Conservation (phyloP, 2,329 filamentous ascomycete species). For the Pochonia chlamydosporia region DNA sequence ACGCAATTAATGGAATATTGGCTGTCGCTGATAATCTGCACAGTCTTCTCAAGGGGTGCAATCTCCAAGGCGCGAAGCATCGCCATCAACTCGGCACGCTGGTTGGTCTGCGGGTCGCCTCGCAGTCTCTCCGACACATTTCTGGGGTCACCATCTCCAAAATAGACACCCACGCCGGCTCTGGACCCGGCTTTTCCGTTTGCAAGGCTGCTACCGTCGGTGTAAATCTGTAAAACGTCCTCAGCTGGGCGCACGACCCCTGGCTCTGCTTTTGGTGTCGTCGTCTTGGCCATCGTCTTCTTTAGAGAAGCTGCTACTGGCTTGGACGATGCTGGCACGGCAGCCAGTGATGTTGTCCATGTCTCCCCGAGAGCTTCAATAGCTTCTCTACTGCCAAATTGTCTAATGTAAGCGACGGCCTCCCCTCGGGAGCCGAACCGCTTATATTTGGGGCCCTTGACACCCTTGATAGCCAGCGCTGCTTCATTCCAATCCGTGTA, state of each 20-base stretch:
- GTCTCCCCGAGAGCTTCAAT: slow-evolving; percentile 33
- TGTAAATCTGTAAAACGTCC: slow-evolving; percentile 42
- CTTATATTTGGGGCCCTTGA: slow-evolving; percentile 64
- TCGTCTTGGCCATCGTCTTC: slow-evolving; percentile 9
- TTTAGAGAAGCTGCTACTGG: slow-evolving; percentile 18
- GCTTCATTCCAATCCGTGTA: slow-evolving; percentile 64
- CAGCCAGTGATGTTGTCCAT: slow-evolving; percentile 10
- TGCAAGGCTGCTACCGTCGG: slow-evolving; percentile 55
- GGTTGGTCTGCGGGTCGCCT: slow-evolving; percentile 80
- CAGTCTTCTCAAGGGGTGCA: slow-evolving; percentile 58
- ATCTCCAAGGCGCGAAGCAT: slow-evolving; percentile 78
- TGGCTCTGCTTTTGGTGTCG: background rate
- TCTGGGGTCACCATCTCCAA: slow-evolving; percentile 49
- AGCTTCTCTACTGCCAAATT: slow-evolving; percentile 38
- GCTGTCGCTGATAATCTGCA: slow-evolving; percentile 83
- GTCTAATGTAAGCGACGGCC: slow-evolving; percentile 69
- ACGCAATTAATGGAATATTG: slow-evolving; percentile 87
- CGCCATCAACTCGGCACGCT: slow-evolving; percentile 90
- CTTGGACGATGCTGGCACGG: slow-evolving; percentile 13
- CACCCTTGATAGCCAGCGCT: slow-evolving; percentile 66
- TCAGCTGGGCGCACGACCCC: slow-evolving; percentile 9
- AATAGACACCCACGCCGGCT: slow-evolving; percentile 60
- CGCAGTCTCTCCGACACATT: slow-evolving; percentile 71
- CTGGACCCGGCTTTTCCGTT: slow-evolving; percentile 51
- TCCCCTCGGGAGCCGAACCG: slow-evolving; percentile 63